phyloP scores from a whole-genome alignment of 345 rosid genomes.

The Hibiscus tridactylites region DNA sequence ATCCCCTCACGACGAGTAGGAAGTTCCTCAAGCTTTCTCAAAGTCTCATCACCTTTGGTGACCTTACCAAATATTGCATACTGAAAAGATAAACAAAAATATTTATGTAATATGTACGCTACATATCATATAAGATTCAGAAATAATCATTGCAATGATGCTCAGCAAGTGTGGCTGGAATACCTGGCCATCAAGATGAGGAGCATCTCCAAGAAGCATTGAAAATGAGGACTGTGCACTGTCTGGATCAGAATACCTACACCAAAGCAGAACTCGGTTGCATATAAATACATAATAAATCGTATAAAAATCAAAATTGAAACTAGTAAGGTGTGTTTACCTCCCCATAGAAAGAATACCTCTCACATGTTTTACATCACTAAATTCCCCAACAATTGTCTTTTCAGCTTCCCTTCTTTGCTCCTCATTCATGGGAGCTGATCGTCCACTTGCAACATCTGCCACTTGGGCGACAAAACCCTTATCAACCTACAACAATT shows the following conservation, averaged over 20 bases:
- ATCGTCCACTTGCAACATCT: slow-evolving; percentile 68
- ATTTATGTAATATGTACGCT: slow-evolving; percentile 9
- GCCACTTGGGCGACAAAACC: slow-evolving; percentile 99
- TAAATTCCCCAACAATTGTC: slow-evolving; percentile 76
- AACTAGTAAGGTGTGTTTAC: background rate
- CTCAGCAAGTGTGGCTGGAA: slow-evolving; percentile 13
- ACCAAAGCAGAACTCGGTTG: background rate
- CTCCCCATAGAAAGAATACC: slow-evolving; percentile 26
- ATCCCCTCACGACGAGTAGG: slow-evolving; percentile 91
- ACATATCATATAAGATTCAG: slow-evolving; percentile 2
- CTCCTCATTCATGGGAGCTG: slow-evolving; percentile 82
- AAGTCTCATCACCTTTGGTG: slow-evolving; percentile 86
- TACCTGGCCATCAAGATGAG: slow-evolving; percentile 92
- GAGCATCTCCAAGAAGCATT: slow-evolving; percentile 91
- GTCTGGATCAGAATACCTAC: slow-evolving; percentile 76
- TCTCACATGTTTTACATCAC: slow-evolving; percentile 83
- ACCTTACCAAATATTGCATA: slow-evolving; percentile 95
- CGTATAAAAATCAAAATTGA: background rate
- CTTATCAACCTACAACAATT: slow-evolving; percentile 61
- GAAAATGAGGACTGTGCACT: slow-evolving; percentile 91
- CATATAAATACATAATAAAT: background rate
- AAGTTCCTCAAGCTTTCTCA: slow-evolving; percentile 74
- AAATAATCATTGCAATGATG: background rate
- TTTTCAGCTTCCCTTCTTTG: slow-evolving; percentile 70
- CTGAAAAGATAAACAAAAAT: slow-evolving; percentile 24